Evolutionary conservation across 441 rosid species (phyloP), one percentile per base, ranked within the genome.

Genomic region (Pelargonium citronellum): DNA sequence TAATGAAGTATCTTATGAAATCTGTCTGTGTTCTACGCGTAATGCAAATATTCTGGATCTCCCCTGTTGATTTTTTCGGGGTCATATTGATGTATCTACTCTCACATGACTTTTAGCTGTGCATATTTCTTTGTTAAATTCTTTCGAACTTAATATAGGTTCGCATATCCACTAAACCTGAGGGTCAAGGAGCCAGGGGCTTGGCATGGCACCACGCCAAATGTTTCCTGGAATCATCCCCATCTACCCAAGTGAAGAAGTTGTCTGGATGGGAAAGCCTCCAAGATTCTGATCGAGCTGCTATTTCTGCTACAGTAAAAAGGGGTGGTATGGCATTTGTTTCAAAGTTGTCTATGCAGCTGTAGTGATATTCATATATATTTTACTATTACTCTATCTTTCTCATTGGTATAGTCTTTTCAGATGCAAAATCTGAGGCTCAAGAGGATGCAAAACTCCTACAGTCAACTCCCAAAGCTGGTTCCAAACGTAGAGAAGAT

Each of bases 191-290:
- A 71, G 79, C 86, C 75, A 95, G 65, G 83, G 92, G 90, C 71
- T 61, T 91, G 76, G 79, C 85, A 22, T 92, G 98, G 98, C 87
- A 92, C 71, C 97, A 91, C 74, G 92, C 90, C 27, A 83, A 78
- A 67, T 95, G 98, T 80, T 87, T 88, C 79, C 72, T 87, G 73
- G 84, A 83, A 11, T 78, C 75, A 78, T 67, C 81, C 68, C 82
- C 91, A 20, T 84, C 90, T 72, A 71, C 80, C 68, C 79, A 82
- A 73, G 81, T 84, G 73, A 87, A 88, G 66, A 89, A 86, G 73
- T 73, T 92, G 82, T 66, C 88, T 64, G 99, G 97, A 74, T 95
- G 96, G 95, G 85, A 75, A 69, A 79, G 70, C 81, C 85, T 95
- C 65, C 75, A 91, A 64, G 82, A 76, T 72, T 79, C 95, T 66